These are phyloP conservation scores for Begonia masoniana DNA, from an alignment of 306 rosid genomes.

Conservation along the genomic window DNA sequence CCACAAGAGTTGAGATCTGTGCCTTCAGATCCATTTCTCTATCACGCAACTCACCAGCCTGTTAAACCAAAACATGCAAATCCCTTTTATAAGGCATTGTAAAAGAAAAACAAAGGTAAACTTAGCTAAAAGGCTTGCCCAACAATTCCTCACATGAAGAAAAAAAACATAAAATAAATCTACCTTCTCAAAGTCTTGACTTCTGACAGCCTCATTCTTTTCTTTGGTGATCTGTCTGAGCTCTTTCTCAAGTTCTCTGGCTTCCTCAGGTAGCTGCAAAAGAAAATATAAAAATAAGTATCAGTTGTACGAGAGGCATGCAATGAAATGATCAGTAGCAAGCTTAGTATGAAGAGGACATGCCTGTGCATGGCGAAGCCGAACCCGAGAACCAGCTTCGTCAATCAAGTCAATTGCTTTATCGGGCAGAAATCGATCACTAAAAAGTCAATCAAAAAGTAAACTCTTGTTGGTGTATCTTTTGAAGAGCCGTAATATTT, in stretches of 20 bases:
- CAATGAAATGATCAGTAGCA: background rate
- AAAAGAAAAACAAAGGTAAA: background rate
- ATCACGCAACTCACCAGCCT: slow-evolving; percentile 94
- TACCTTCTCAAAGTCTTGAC: slow-evolving; percentile 97
- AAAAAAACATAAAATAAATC: background rate
- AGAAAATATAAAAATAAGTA: background rate
- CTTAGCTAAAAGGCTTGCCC: no score
- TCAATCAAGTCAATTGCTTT: slow-evolving; percentile 93
- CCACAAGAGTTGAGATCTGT: slow-evolving; percentile 68
- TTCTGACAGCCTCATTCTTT: slow-evolving; percentile 78
- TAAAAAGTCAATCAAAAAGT: slow-evolving; percentile 17
- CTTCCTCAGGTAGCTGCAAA: slow-evolving; percentile 83
- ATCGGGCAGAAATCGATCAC: slow-evolving; percentile 93
- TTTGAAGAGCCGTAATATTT: no score
- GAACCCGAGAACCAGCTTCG: slow-evolving; percentile 93
- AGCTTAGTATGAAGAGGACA: slow-evolving; percentile 3
- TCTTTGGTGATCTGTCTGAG: slow-evolving; percentile 82
- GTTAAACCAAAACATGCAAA: slow-evolving; percentile 1
- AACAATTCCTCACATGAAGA: no score
- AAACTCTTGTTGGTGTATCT: background rate
- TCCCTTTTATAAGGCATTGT: no score
- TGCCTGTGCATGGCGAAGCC: slow-evolving; percentile 93
- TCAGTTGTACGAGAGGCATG: background rate
- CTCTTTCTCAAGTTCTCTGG: slow-evolving; percentile 79
- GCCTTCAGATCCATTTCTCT: slow-evolving; percentile 87